These are phyloP conservation scores for Tilletia caries DNA, from an alignment of 1,284 basidiomycete species.

Conservation along the genomic window DNA sequence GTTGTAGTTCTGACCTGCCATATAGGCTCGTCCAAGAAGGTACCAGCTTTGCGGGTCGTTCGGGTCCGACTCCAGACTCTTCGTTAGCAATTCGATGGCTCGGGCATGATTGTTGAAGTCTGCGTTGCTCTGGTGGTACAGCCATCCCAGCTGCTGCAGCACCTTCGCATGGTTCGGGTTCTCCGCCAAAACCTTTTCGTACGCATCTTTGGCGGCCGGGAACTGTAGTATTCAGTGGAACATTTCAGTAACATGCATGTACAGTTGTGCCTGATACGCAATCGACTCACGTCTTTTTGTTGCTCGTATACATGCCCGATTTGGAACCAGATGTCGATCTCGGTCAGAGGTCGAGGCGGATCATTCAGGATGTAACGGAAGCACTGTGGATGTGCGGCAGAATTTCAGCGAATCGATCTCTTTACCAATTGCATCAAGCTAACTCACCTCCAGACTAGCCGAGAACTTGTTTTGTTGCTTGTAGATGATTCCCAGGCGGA, in stretches of 20 bases:
- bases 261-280: no score
- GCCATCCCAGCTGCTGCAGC: constrained; percentile 93
- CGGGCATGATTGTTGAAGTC: constrained; percentile 92
- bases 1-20: constrained; percentile 98
- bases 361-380: constrained; percentile 94
- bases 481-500: constrained; percentile 97
- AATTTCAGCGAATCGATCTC: no score
- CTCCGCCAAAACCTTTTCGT: constrained; percentile 89
- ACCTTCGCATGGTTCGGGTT: constrained; percentile 95
- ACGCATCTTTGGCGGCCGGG: constrained; percentile 84
- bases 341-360: constrained; percentile 88
- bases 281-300: constrained; percentile 73
- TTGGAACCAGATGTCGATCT: constrained; percentile 99
- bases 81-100: constrained; percentile 88
- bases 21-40: constrained; percentile 92
- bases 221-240: constrained; percentile 62
- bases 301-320: constrained; percentile 98
- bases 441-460: constrained; percentile 52
- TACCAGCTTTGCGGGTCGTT: constrained; percentile 98
- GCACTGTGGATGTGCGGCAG: constrained; percentile 17
- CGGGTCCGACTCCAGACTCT: constrained; percentile 73
- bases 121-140: constrained; percentile 91
- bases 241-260: no score
- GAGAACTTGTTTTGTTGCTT: constrained; percentile 88
- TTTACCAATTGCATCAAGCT: neutral